phyloP scores from a whole-genome alignment of 352 stramenopile species.

The Albugo laibachii region DNA sequence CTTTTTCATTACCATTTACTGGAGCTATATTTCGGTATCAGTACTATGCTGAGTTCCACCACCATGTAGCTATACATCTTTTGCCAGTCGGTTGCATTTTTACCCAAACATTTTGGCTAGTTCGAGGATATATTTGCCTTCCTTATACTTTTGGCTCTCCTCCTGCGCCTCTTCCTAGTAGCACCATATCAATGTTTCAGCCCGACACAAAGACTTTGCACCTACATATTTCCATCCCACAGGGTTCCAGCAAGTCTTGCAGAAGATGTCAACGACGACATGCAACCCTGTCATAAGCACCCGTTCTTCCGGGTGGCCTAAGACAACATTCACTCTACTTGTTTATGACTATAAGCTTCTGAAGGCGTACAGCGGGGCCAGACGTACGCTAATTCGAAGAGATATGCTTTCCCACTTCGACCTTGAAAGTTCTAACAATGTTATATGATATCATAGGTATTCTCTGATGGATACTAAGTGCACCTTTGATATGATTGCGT shows the following conservation, averaged over 20 bases:
- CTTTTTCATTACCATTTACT: too few species aligned
- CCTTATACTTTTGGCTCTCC: slow-evolving; percentile 89
- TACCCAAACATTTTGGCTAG: slow-evolving; percentile 73
- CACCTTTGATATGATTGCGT: slow-evolving; percentile 91
- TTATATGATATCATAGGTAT: background rate
- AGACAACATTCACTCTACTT: slow-evolving; percentile 70
- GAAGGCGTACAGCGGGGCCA: background rate
- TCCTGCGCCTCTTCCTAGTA: slow-evolving; percentile 80
- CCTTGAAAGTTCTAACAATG: slow-evolving; percentile 51
- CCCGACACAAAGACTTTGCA: background rate
- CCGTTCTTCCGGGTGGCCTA: slow-evolving; percentile 77
- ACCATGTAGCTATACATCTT: too few species aligned
- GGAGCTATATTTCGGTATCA: too few species aligned
- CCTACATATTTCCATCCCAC: slow-evolving; percentile 90
- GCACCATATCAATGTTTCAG: background rate
- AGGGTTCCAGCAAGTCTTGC: slow-evolving; percentile 78
- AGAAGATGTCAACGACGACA: slow-evolving; percentile 86
- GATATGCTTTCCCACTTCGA: slow-evolving; percentile 75
- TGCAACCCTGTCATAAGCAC: slow-evolving; percentile 88
- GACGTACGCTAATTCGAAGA: slow-evolving; percentile 78
- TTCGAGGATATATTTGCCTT: slow-evolving; percentile 94
- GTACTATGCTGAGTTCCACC: too few species aligned
- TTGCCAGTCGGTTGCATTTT: too few species aligned
- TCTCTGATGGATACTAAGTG: slow-evolving; percentile 4
- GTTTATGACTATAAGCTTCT: background rate